phyloP scores from a whole-genome alignment of 176 grass and related monocot species.

The Triticum monococcum region DNA sequence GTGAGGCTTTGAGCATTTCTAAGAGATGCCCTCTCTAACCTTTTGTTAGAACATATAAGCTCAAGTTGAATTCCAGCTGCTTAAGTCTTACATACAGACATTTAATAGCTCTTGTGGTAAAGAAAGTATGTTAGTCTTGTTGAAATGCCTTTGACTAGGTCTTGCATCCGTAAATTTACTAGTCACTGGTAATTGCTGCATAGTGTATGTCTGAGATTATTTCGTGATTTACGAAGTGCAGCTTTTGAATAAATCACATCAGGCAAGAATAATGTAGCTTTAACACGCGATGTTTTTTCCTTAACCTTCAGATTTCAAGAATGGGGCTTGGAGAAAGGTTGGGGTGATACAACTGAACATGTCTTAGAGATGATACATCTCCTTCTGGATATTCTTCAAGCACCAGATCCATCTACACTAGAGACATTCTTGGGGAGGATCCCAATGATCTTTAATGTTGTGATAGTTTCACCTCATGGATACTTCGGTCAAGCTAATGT shows the following conservation, averaged over 20 bases:
- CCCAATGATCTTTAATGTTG: constrained; percentile 98
- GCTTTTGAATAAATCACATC: not conserved
- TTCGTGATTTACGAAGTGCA: not conserved
- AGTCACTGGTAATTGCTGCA: not conserved
- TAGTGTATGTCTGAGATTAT: not conserved
- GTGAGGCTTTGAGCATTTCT: not conserved
- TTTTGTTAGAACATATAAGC: not conserved
- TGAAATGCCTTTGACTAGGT: not conserved
- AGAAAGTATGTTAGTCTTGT: not conserved
- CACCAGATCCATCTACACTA: constrained; percentile 85
- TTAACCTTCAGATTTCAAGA: constrained; percentile 82
- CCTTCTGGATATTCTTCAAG: constrained; percentile 88
- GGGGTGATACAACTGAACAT: constrained; percentile 85
- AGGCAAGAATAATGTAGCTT: not conserved
- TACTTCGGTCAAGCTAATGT: constrained; percentile 99
- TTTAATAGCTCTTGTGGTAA: not conserved
- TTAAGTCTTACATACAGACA: not conserved
- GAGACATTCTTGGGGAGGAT: constrained; percentile 93
- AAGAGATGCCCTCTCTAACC: not conserved
- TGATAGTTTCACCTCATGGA: constrained; percentile 89
- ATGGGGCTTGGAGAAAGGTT: constrained; percentile 97
- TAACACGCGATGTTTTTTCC: constrained; percentile 14
- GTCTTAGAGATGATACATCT: constrained; percentile 97
- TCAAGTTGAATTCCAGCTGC: not conserved
- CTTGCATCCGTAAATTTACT: constrained; percentile 9